Conservation (phyloP, 176 grass and related monocot genomes). For the Chrysopogon serrulatus region DNA sequence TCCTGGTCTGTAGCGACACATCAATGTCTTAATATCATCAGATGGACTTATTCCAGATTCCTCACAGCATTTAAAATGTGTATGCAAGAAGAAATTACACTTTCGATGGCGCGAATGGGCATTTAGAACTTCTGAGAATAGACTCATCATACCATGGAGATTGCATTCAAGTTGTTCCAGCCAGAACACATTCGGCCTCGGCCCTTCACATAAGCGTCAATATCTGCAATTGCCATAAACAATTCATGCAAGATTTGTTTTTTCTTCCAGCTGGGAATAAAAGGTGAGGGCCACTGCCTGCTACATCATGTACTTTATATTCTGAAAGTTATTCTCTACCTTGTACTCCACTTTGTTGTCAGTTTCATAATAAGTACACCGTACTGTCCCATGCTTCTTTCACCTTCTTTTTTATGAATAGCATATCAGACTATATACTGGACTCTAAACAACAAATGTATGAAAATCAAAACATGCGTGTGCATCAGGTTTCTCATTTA, state of each 20-base stretch:
- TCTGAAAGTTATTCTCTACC: background rate
- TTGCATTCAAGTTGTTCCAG: background rate
- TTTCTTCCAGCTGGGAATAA: conserved; percentile 21
- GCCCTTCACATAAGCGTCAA: conserved; percentile 18
- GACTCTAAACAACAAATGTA: background rate
- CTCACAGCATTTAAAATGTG: conserved; percentile 3
- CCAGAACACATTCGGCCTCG: conserved; percentile 15
- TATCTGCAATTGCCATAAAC: conserved; percentile 14
- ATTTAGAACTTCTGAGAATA: background rate
- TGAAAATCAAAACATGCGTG: background rate
- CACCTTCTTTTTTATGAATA: conserved; percentile 18
- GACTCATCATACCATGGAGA: background rate
- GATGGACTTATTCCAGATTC: conserved; percentile 27
- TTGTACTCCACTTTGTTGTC: background rate
- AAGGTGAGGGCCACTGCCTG: conserved; percentile 1
- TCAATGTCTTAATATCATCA: conserved; percentile 22
- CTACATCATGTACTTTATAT: conserved; percentile 14
- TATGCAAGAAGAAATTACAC: conserved; percentile 3
- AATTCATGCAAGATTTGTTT: conserved; percentile 22
- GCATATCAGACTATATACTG: background rate
- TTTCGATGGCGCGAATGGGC: background rate
- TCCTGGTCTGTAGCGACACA: background rate
- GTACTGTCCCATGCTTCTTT: background rate
- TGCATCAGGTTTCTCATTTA: background rate
- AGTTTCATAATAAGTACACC: conserved; percentile 23